A percentile compares a stretch with the other conserved stretches of the same genome.
Conservation (phyloP, 2,329 filamentous ascomycete species). For the Colletotrichum sp. region DNA sequence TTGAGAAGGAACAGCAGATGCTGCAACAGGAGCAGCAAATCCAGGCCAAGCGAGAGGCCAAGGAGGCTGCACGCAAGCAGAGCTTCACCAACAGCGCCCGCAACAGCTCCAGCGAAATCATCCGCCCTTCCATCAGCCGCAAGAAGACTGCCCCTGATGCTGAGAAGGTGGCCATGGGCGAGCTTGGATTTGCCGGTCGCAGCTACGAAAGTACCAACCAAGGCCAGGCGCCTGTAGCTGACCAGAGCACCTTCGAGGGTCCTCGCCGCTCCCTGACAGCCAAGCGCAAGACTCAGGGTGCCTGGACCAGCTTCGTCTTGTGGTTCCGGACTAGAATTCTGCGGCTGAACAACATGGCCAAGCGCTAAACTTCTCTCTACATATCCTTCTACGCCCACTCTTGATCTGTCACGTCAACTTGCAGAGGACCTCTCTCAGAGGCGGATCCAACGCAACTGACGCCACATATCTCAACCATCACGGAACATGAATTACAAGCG, state of each 20-base stretch:
- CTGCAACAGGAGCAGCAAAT: not conserved
- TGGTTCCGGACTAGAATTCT: conserved; percentile 67
- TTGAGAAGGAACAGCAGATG: conserved; percentile 51
- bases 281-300: conserved; percentile 65
- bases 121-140: conserved; percentile 31
- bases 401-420: not conserved
- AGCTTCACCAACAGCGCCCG: conserved; percentile 36
- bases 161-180: conserved; percentile 42
- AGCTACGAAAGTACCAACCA: conserved; percentile 49
- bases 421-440: not conserved
- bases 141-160: conserved; percentile 28
- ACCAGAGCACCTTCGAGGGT: conserved; percentile 48
- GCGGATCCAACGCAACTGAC: not conserved
- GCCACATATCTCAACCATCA: not conserved
- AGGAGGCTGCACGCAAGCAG: conserved; percentile 40
- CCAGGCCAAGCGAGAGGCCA: conserved; percentile 8
- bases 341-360: conserved; percentile 34
- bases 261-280: conserved; percentile 49
- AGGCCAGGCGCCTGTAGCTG: conserved; percentile 39
- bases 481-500: not conserved
- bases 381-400: not conserved
- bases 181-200: conserved; percentile 42
- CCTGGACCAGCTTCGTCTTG: conserved; percentile 68
- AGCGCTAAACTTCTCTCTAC: conserved; percentile 19
- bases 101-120: conserved; percentile 33